Evolutionary conservation across 371 early-diverging fungal genomes (phyloP), one percentile per base, ranked within the genome.

Genomic region (Syncephalastrum contaminatum): DNA sequence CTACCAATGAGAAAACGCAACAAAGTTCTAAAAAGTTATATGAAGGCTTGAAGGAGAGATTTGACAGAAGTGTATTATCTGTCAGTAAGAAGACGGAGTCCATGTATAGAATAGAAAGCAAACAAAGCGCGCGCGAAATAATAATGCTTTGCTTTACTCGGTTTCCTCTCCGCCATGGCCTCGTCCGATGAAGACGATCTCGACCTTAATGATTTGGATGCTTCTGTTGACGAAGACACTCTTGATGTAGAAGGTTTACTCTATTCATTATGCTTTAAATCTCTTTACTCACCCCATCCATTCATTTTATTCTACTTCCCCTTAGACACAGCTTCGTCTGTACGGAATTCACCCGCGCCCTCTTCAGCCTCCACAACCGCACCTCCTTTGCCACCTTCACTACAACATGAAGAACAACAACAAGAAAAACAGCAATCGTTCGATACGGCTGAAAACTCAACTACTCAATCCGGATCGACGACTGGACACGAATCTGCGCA

Each of bases 101-200:
- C n/a, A n/a, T n/a, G n/a, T n/a, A n/a, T n/a, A n/a, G n/a, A n/a
- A n/a, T n/a, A n/a, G n/a, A n/a, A n/a, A n/a, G n/a, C n/a, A 25
- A 2, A 25, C 25, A 3, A 21, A n/a, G 1, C 21, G 24, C 19
- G 24, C 48, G 36, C 25, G 25, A 25, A 30, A 30, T 10, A 5
- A 30, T 19, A 25, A 19, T 48, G 22, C 48, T 21, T 21, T 44
- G 45, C 39, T 51, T 51, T 51, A 16, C 12, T 42, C n/a, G 36
- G 4, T 16, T 51, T n/a, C 0, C 39, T 7, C 21, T 43, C 22
- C 14, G 53, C 15, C n/a, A 74, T 74, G 75, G 36, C 36, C 8
- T 74, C 75, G 15, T 75, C 78, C 4, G 78, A 74, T 54, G 78
- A 77, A 63, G 77, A 78, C 45, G 78, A 74, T 40, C 47, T 70